Percentiles rank a stretch among this genome's conserved stretches.
Conservation (phyloP, 139 green algal genomes). For the Prasinococcaceae sp. region DNA sequence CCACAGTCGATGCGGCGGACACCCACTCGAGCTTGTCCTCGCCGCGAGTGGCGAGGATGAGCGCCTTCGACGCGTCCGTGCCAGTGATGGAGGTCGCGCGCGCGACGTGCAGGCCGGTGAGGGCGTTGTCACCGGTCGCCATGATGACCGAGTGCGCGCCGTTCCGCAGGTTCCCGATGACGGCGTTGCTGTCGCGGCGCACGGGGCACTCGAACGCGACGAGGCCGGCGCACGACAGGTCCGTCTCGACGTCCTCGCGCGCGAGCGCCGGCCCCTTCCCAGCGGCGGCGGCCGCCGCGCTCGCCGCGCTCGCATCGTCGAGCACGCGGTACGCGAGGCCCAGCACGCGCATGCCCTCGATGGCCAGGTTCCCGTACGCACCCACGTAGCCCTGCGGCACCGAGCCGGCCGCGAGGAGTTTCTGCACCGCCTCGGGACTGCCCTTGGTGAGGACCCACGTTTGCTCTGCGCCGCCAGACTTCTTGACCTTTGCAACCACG, state of each 20-base stretch:
- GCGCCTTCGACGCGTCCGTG: too few species aligned
- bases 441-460: too few species aligned
- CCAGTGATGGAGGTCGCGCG: too few species aligned
- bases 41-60: too few species aligned
- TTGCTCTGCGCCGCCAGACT: too few species aligned
- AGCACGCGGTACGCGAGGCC: slow-evolving; percentile 69
- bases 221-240: slow-evolving; percentile 19
- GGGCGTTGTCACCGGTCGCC: slow-evolving; percentile 17
- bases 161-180: slow-evolving; percentile 12
- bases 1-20: too few species aligned
- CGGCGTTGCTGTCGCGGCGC: slow-evolving; percentile 12
- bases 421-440: slow-evolving; percentile 58
- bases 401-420: slow-evolving; percentile 3
- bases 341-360: slow-evolving; percentile 78
- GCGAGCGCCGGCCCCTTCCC: neutral
- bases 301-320: too few species aligned
- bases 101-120: slow-evolving; percentile 22
- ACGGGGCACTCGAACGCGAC: slow-evolving; percentile 16
- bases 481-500: slow-evolving; percentile 41
- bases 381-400: slow-evolving; percentile 57
- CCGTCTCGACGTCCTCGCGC: slow-evolving; percentile 9
- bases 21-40: too few species aligned
- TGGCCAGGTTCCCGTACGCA: slow-evolving; percentile 67
- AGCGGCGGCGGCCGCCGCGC: too few species aligned
- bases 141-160: slow-evolving; percentile 11